These are phyloP conservation scores for Erigeron canadensis DNA, from an alignment of 129 eudicot genomes.

Conservation along the genomic window DNA sequence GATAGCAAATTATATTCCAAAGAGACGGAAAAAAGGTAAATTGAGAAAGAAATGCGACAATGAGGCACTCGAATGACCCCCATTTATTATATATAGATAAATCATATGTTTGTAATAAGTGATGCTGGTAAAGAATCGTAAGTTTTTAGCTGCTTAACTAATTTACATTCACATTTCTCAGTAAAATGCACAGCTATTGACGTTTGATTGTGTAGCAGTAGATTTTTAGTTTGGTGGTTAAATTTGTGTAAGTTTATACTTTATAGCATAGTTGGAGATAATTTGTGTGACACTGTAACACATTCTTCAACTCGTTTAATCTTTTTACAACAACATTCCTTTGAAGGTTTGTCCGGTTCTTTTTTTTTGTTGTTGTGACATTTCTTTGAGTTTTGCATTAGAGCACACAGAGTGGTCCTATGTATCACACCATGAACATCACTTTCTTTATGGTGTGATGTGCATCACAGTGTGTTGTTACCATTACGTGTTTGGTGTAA, in stretches of 20 bases:
- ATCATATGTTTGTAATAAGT: background rate
- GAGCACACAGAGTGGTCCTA: too few relatives aligned
- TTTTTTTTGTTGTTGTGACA: background rate
- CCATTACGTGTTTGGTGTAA: too few relatives aligned
- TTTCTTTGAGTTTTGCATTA: background rate
- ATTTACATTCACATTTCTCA: too few relatives aligned
- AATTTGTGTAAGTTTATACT: background rate
- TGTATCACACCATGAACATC: too few relatives aligned
- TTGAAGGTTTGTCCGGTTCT: background rate
- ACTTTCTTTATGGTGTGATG: too few relatives aligned
- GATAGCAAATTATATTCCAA: background rate
- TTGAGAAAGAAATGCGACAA: conserved; percentile 19
- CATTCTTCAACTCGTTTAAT: conserved; percentile 5
- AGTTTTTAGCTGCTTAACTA: too few relatives aligned
- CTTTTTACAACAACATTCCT: conserved; percentile 21
- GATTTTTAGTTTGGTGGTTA: background rate
- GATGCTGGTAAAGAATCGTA: too few relatives aligned
- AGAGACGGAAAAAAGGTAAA: background rate
- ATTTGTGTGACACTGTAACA: conserved; percentile 16
- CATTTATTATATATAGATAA: background rate
- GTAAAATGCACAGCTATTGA: background rate
- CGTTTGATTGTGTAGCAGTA: background rate
- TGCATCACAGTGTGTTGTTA: too few relatives aligned
- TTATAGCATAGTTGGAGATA: background rate
- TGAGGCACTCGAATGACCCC: background rate